Evolutionary conservation across 345 rosid genomes (phyloP).

Genomic region (Eucalyptus curtisii): DNA sequence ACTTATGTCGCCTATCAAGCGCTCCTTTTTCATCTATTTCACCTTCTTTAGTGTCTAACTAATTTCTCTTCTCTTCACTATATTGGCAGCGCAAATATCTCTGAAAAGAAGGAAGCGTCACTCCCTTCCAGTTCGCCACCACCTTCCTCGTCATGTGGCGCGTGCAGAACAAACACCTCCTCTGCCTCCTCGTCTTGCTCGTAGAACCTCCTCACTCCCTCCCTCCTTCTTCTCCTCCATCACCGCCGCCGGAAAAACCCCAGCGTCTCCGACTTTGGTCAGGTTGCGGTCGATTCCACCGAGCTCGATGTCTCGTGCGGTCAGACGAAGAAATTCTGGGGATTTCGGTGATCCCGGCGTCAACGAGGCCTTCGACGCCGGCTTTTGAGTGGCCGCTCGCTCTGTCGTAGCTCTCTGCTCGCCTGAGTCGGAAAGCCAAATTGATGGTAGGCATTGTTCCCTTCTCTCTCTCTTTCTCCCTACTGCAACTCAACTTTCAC

Average conservation of each 20-base stretch:
- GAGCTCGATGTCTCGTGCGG: background rate
- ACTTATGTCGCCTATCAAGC: background rate
- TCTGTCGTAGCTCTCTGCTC: background rate
- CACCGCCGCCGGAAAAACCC: constrained; percentile 14
- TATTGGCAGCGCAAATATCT: background rate
- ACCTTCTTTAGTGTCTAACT: background rate
- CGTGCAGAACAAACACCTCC: background rate
- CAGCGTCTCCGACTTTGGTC: constrained; percentile 23
- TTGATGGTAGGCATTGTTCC: background rate
- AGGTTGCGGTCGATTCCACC: no score
- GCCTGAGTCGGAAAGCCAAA: background rate
- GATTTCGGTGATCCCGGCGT: background rate
- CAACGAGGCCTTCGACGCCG: background rate
- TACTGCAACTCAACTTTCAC: background rate
- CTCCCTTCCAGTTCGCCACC: background rate
- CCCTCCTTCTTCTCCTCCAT: constrained; percentile 3
- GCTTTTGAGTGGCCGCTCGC: background rate
- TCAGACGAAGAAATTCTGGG: background rate
- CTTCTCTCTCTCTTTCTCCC: background rate
- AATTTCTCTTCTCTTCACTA: background rate
- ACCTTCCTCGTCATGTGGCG: constrained; percentile 1
- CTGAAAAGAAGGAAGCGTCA: no score
- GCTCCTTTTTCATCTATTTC: background rate
- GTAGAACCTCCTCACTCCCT: constrained; percentile 13
- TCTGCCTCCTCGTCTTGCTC: constrained; percentile 14